Base-by-base conservation (phyloP, 2,329 filamentous ascomycete species). In the Salinomyces thailandicus region DNA sequence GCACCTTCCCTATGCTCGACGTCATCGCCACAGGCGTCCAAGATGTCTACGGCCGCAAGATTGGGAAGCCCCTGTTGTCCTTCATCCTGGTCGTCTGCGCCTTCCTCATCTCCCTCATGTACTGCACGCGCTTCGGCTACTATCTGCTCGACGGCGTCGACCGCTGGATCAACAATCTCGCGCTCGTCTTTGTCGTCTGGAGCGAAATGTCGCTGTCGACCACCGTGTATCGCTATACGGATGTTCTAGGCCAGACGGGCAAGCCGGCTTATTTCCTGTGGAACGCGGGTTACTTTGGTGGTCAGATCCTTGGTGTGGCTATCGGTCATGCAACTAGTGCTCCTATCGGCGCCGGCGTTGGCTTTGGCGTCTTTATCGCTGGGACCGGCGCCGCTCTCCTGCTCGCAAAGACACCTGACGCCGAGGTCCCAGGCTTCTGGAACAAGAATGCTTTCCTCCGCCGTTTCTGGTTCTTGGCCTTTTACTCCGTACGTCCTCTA, bases 1-100 rank as follows among this genome's bases (percentile, higher is more conserved):
- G 72, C 0, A 69, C 72, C 1, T 75, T 75, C 40, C 72, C 71
- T 32, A 73, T 76, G 70, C 55, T 76, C 5, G 73, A 76, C 45
- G 71, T 69, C 4, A 61, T 69, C 4, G 68, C 69, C 5, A 76
- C 72, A 0, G 48, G 75, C 29, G 55, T 69, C 24, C 66, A 71
- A 53, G 72, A 76, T 40, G 62, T 67, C 0, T 32, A 33, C 5
- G 68, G 70, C n/a, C 42, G 66, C 31, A 65, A 67, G 45, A 49
- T 57, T 11, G 67, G 65, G 2, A 61, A 69, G 13, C 64, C 63
- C 1, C 46, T 60, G 22, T 64, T 75, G 6, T 71, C 73, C 24
- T 73, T 69, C 0, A 50, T 39, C 0, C 51, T 74, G 11, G 68
- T 67, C 0, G 31, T 72, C 0, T 12, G 68, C 11, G 73, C 66